Evolutionary conservation across 495 filamentous ascomycete species (phyloP), one percentile per base, ranked within the genome.

Genomic region (Xylaria longipes): DNA sequence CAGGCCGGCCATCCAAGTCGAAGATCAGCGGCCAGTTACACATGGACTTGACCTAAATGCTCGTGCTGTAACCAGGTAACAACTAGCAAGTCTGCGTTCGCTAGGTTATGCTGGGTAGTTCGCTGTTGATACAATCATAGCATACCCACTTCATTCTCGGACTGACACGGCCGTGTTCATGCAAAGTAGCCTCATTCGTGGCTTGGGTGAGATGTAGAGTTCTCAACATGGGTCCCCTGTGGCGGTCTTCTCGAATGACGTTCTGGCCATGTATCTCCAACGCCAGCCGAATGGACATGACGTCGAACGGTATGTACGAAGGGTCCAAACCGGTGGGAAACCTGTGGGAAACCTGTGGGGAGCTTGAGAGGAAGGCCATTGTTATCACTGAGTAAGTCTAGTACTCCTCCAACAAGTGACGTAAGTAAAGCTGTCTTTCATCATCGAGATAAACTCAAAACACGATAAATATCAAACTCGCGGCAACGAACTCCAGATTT

Each of bases 191-290:
- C 72, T 73, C 73, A 68, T 68, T 52, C 72, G 73, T 77, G 77
- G 75, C 77, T 76, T 71, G 69, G 27, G 11, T 35, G 25, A 9
- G 50, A 69, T 69, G 72, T 63, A 71, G 29, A 43, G 39, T 73
- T 62, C 57, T 58, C 72, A 62, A 50, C 46, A 72, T 45, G 60
- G 60, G 45, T 65, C 50, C 52, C 41, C 56, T 75, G 69, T 70
- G 68, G 58, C 71, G 66, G 72, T 22, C n/a, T 62, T 72, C 37
- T 74, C 64, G 71, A 52, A 77, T 79, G 77, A 79, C 77, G 77
- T 77, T 66, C 70, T 35, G 27, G 50, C 22, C 35, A 52, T 67
- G 63, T 31, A 22, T 29, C 63, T n/a, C 20, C 50, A 31, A 71
- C 39, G 48, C 35, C 65, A 56, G 27, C 52, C 29, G 29, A 39